These are phyloP conservation scores for Trichosporon inkin DNA, from an alignment of 1,284 basidiomycete species.

Conservation along the genomic window DNA sequence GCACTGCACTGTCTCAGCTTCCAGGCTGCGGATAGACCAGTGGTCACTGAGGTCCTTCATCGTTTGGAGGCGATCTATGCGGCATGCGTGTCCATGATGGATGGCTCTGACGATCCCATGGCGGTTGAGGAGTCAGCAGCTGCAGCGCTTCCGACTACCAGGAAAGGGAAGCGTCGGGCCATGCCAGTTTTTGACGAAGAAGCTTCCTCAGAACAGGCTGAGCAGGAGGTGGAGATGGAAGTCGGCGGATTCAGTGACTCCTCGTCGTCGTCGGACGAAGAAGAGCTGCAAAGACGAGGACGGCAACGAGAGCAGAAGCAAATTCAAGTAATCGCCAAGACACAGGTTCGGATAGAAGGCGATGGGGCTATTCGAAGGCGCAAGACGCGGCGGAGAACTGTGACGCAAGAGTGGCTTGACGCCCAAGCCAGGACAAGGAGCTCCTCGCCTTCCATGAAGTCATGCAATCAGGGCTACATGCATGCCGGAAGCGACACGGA, in stretches of 20 bases:
- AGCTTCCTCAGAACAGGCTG: conserved; percentile 1
- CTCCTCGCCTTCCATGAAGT: background rate
- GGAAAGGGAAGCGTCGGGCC: conserved; percentile 53
- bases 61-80: conserved; percentile 72
- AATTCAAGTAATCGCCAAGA: background rate
- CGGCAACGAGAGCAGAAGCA: conserved; percentile 9
- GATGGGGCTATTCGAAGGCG: background rate
- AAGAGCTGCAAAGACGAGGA: background rate
- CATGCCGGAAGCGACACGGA: background rate
- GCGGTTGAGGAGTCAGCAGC: conserved; percentile 69
- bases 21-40: conserved; percentile 68
- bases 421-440: background rate
- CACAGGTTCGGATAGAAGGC: background rate
- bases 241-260: conserved; percentile 1
- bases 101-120: conserved; percentile 53
- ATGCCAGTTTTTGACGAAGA: conserved; percentile 47
- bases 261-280: background rate
- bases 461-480: background rate
- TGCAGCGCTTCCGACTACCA: conserved; percentile 59
- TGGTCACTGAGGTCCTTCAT: conserved; percentile 69
- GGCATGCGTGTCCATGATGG: conserved; percentile 66
- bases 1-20: conserved; percentile 70
- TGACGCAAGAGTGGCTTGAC: conserved; percentile 2
- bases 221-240: conserved; percentile 9
- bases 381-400: background rate